Conservation (phyloP, 768 basidiomycete species). For the Boletus pseudo-olivaceus region DNA sequence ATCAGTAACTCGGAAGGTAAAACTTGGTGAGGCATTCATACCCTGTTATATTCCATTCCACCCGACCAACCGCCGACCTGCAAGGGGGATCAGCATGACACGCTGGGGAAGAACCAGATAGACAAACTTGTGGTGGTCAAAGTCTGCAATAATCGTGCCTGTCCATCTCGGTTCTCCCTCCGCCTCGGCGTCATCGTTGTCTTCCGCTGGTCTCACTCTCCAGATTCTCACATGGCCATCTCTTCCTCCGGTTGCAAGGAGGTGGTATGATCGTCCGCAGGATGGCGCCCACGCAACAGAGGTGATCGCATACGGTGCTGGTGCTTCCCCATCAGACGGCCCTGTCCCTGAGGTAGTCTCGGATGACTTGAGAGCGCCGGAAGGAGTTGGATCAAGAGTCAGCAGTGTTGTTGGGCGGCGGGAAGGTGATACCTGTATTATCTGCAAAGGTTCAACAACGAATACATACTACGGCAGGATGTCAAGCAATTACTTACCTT, state of each 20-base stretch:
- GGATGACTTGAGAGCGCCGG: slow-evolving; percentile 10
- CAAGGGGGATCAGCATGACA: slow-evolving; percentile 4
- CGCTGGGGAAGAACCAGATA: neutral
- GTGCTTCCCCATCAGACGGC: slow-evolving; percentile 32
- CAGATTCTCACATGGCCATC: slow-evolving; percentile 91
- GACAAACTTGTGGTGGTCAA: slow-evolving; percentile 76
- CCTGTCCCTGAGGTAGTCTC: slow-evolving; percentile 23
- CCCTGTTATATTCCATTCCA: slow-evolving; percentile 95
- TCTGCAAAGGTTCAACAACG: slow-evolving; percentile 37
- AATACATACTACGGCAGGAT: neutral
- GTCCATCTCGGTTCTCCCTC: slow-evolving; percentile 58
- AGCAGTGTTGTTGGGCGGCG: slow-evolving; percentile 66
- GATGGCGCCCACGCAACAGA: slow-evolving; percentile 92
- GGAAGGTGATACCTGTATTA: slow-evolving; percentile 69
- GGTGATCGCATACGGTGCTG: slow-evolving; percentile 62
- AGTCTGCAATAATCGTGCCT: slow-evolving; percentile 75
- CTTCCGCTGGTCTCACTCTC: slow-evolving; percentile 66
- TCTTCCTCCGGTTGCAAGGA: slow-evolving; percentile 84
- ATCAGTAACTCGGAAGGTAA: slow-evolving; percentile 1
- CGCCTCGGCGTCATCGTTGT: slow-evolving; percentile 42
- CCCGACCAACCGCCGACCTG: slow-evolving; percentile 74
- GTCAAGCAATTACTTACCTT: slow-evolving; percentile 50
- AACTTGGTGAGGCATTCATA: slow-evolving; percentile 28
- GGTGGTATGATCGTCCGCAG: slow-evolving; percentile 91
- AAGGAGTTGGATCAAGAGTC: slow-evolving; percentile 46